Evolutionary conservation across 148 eudicot genomes (phyloP), one percentile per base, ranked within the genome.

Genomic region (Hydrangea macrophylla): DNA sequence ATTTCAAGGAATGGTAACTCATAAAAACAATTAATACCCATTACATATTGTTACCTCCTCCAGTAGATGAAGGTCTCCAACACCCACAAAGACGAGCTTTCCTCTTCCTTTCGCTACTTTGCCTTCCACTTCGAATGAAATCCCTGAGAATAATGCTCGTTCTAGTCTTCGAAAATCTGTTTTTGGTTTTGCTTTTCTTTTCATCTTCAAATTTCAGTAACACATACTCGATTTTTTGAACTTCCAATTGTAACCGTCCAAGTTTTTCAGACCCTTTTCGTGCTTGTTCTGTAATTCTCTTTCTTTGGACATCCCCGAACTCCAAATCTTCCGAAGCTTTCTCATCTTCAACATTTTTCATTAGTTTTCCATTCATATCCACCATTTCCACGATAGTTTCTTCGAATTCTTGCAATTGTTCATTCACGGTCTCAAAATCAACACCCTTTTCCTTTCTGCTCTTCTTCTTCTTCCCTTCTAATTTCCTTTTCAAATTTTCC

Each of bases 211-310:
- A 58, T 60, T 79, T 84, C 56, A 79, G 63, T 84, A 90, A 53
- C 40, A 82, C 73, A 44, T 79, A 81, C 71, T 85, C 83, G 58
- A 91, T 79, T 68, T 73, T 87, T 72, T 94, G 99, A 70, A 90
- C 62, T 74, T 88, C 96, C 50, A 85, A 51, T 69, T 85, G 90
- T 85, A 94, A 70, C 56, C 80, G 64, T 30, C 70, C 85, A 33
- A 94, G 85, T 70, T 82, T 84, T 50, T 90, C 99, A 7, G 97
- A 81, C 70, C 84, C 97, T 78, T 78, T 85, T 51, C 80, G 74
- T 12, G 84, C 91, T 70, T 86, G 85, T 50, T 88, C 91, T 22
- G 77, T 71, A 6, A 87, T 74, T 60, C 73, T 78, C 78, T 75
- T 82, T 26, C 70, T 72, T 70, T 58, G 70, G 17, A 70, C 69